Percentiles rank a stretch among this genome's conserved stretches.
Conservation (phyloP, 495 filamentous ascomycete species). For the Annulohypoxylon moriforme region DNA sequence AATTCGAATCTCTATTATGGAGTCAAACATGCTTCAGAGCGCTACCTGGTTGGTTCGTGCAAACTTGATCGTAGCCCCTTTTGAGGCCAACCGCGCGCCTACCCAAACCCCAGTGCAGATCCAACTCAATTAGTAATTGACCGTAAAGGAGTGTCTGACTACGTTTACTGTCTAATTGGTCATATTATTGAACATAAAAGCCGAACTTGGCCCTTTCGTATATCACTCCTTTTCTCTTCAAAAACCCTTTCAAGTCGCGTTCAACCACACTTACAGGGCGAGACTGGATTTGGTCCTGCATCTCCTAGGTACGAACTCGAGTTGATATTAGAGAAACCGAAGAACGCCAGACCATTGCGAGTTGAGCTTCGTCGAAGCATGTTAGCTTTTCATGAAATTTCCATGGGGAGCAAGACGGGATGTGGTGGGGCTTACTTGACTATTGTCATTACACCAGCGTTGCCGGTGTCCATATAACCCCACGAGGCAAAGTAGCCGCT, state of each 20-base stretch:
- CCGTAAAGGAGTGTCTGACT: neutral
- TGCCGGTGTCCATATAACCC: constrained; percentile 28
- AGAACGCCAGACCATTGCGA: constrained; percentile 30
- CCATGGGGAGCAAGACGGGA: neutral
- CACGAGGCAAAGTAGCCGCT: constrained; percentile 41
- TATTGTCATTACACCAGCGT: constrained; percentile 41
- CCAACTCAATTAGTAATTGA: neutral
- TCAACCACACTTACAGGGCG: constrained; percentile 24
- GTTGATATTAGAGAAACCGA: constrained; percentile 39
- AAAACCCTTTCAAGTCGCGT: neutral
- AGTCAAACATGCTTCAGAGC: neutral
- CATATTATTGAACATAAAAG: neutral
- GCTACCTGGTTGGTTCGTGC: neutral
- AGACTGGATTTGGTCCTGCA: constrained; percentile 29
- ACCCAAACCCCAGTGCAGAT: neutral
- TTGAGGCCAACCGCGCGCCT: constrained; percentile 7
- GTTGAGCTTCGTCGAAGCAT: constrained; percentile 12
- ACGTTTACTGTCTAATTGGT: neutral
- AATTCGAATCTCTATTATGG: neutral
- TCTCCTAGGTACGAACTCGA: constrained; percentile 17
- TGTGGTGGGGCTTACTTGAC: constrained; percentile 30
- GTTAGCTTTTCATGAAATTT: constrained; percentile 1
- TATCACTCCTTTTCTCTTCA: neutral
- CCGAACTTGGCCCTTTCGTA: neutral
- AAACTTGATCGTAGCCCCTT: neutral